These are phyloP conservation scores for Metarhizium guizhouense DNA, from an alignment of 2,329 filamentous ascomycete genomes.

Conservation along the genomic window DNA sequence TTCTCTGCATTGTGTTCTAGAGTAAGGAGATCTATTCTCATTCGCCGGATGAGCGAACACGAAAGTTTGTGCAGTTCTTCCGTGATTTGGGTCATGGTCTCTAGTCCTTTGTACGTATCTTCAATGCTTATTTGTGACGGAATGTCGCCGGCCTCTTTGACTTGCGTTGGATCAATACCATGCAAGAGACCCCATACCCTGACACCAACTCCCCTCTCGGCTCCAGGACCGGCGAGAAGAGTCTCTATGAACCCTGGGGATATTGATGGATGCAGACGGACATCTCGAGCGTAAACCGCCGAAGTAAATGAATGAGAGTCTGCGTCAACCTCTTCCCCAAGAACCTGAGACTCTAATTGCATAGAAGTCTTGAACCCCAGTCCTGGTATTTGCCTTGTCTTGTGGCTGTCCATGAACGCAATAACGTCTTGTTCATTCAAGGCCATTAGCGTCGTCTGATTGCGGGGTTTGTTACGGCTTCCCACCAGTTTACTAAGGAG, in stretches of 20 bases:
- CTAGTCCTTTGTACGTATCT: constrained; percentile 73
- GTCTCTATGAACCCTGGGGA: constrained; percentile 56
- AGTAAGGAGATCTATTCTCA: constrained; percentile 67
- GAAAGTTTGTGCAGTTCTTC: constrained; percentile 62
- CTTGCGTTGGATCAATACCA: constrained; percentile 67
- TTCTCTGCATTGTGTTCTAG: constrained; percentile 30
- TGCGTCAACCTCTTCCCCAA: constrained; percentile 20
- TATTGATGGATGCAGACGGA: constrained; percentile 55
- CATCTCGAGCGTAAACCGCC: constrained; percentile 53
- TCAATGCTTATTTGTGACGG: constrained; percentile 91
- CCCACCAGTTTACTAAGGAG: constrained; percentile 78
- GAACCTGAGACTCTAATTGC: constrained; percentile 46
- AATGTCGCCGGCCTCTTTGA: constrained; percentile 60
- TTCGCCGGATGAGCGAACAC: constrained; percentile 62
- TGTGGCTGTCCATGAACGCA: constrained; percentile 65
- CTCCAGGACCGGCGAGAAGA: constrained; percentile 60
- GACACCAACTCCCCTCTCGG: constrained; percentile 60
- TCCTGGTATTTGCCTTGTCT: constrained; percentile 74
- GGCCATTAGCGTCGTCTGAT: constrained; percentile 75
- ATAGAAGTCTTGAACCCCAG: constrained; percentile 62
- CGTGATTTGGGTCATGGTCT: constrained; percentile 52
- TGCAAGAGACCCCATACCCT: constrained; percentile 73
- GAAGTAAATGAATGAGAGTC: constrained; percentile 26
- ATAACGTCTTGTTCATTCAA: constrained; percentile 48
- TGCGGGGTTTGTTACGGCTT: constrained; percentile 74